phyloP scores from a whole-genome alignment of 106 monocot genomes.

The Dactylorhiza incarnata region DNA sequence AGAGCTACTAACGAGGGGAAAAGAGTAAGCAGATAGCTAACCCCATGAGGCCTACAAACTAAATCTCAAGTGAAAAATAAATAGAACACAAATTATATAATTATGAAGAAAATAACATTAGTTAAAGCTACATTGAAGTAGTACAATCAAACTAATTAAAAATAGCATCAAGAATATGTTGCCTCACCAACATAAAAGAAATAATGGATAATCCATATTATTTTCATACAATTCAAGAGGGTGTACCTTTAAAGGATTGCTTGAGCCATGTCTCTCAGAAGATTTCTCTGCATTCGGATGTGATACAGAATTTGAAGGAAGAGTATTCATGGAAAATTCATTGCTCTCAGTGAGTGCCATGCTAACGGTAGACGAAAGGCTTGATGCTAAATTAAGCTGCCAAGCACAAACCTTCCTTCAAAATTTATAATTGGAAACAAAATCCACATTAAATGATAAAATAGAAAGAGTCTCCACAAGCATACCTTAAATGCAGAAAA shows the following conservation, averaged over 20 bases:
- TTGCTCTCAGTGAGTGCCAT: background rate
- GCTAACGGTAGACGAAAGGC: background rate
- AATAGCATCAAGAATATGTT: background rate
- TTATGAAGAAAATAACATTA: background rate
- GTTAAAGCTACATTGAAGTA: background rate
- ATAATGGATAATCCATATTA: background rate
- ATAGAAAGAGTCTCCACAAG: background rate
- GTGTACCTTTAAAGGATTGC: background rate
- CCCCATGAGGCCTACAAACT: background rate
- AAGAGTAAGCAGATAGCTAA: too few species aligned
- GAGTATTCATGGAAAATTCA: background rate
- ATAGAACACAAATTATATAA: background rate
- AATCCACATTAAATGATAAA: background rate
- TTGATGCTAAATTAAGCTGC: background rate
- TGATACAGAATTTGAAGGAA: background rate
- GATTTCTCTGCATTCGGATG: background rate
- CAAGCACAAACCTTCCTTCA: background rate
- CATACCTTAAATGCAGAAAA: background rate
- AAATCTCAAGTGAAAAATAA: background rate
- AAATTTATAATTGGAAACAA: background rate
- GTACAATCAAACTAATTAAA: background rate
- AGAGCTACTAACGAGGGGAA: too few species aligned
- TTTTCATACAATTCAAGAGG: background rate
- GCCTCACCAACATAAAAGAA: background rate
- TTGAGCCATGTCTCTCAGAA: background rate